A percentile compares a stretch with the other conserved stretches of the same genome.
Conservation (phyloP, 169 alveolate species). For the Plasmodium sp. region DNA sequence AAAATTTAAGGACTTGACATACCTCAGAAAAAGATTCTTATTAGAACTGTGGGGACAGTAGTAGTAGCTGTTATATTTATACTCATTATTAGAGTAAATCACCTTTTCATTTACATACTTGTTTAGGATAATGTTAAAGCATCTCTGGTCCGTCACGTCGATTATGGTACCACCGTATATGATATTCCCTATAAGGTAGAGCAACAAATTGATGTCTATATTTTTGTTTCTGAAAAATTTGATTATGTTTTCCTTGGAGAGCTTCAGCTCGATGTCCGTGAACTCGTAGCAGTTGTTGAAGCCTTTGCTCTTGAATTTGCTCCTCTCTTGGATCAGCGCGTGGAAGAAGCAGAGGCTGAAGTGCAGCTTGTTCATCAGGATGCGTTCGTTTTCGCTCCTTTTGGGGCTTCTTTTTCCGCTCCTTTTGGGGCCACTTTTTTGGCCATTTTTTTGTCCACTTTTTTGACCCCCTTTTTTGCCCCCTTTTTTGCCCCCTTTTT, state of each 20-base stretch:
- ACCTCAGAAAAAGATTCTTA: slow-evolving; percentile 56
- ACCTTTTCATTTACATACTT: slow-evolving; percentile 57
- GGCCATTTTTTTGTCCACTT: not conserved
- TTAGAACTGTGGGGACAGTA: slow-evolving; percentile 75
- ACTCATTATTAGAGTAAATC: slow-evolving; percentile 54
- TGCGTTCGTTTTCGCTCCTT: slow-evolving; percentile 39
- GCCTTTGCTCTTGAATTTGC: slow-evolving; percentile 64
- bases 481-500: not conserved
- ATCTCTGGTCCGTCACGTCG: slow-evolving; percentile 58
- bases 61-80: slow-evolving; percentile 32
- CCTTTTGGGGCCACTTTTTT: not conserved
- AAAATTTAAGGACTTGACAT: slow-evolving; percentile 55
- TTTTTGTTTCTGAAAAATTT: slow-evolving; percentile 58
- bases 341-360: slow-evolving; percentile 71
- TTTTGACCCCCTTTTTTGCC: not conserved
- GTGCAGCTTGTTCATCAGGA: slow-evolving; percentile 44
- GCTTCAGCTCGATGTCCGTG: slow-evolving; percentile 66
- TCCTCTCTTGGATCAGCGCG: slow-evolving; percentile 69
- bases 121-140: slow-evolving; percentile 56
- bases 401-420: no score
- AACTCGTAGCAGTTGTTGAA: slow-evolving; percentile 53
- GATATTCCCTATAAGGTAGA: slow-evolving; percentile 61
- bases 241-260: slow-evolving; percentile 42
- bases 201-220: slow-evolving; percentile 48
- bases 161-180: slow-evolving; percentile 74